phyloP scores from a whole-genome alignment of 306 rosid genomes.

The Macrotyloma uniflorum region DNA sequence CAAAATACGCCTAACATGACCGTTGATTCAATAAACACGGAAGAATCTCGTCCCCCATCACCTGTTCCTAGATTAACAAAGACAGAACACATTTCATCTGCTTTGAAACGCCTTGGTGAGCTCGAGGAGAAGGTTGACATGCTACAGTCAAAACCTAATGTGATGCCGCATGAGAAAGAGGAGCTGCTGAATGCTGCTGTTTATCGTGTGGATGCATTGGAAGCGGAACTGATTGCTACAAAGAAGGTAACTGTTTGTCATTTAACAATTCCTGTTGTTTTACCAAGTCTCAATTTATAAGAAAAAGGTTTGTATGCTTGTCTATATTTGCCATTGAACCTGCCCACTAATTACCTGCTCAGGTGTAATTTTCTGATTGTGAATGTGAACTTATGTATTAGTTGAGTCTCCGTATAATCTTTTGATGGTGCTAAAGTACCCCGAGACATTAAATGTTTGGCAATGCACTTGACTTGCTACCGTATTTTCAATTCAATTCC shows the following conservation, averaged over 20 bases:
- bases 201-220: slow-evolving; percentile 85
- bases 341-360: not conserved
- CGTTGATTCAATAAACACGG: slow-evolving; percentile 45
- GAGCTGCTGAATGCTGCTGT: slow-evolving; percentile 91
- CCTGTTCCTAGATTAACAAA: slow-evolving; percentile 53
- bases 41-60: slow-evolving; percentile 62
- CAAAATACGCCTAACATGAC: slow-evolving; percentile 32
- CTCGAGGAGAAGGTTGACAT: slow-evolving; percentile 75
- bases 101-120: slow-evolving; percentile 65
- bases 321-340: not conserved
- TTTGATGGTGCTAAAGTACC: not conserved
- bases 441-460: not conserved
- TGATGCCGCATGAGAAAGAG: slow-evolving; percentile 85
- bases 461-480: not conserved
- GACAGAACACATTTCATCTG: slow-evolving; percentile 55
- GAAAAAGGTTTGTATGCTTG: not conserved
- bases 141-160: slow-evolving; percentile 74
- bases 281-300: not conserved
- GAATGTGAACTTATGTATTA: not conserved
- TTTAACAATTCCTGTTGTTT: slow-evolving; percentile 14
- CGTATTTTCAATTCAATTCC: not conserved
- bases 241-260: slow-evolving; percentile 59
- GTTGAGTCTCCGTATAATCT: slow-evolving; percentile 8
- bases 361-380: slow-evolving; percentile 3
- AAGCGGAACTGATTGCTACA: slow-evolving; percentile 84